Evolutionary conservation across 768 basidiomycete species (phyloP).

Genomic region (Rhodotorula kratochvilovae): DNA sequence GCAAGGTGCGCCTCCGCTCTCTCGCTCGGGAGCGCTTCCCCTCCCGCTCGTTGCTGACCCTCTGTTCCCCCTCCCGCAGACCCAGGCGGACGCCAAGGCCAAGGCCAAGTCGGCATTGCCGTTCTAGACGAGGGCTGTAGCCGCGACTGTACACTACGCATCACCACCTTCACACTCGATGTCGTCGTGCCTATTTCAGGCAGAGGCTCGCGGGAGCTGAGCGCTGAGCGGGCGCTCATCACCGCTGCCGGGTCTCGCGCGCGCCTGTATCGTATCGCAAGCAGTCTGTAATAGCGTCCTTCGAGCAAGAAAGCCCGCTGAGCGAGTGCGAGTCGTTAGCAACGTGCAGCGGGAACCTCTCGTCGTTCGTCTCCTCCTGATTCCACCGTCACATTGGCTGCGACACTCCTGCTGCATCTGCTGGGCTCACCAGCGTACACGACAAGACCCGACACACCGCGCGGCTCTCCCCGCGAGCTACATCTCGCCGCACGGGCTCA

Average conservation of each 20-base stretch:
- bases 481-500: too few relatives aligned
- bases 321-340: neutral
- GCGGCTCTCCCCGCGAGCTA: too few relatives aligned
- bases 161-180: neutral
- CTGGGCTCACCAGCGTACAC: neutral
- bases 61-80: neutral
- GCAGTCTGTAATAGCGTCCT: too few relatives aligned
- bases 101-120: constrained; percentile 31
- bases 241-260: neutral
- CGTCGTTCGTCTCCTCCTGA: too few relatives aligned
- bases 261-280: neutral
- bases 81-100: constrained; percentile 7
- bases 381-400: neutral
- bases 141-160: neutral
- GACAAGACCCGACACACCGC: neutral
- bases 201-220: too few relatives aligned
- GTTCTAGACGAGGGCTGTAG: constrained; percentile 12
- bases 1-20: constrained; percentile 25
- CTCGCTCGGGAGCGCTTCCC: neutral
- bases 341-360: neutral
- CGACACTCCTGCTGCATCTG: neutral
- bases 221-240: too few relatives aligned
- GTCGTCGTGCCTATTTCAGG: neutral
- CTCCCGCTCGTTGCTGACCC: neutral
- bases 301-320: too few relatives aligned